Percentiles rank a stretch among this genome's conserved stretches.
Evolutionary conservation across 176 grass and related monocot species (phyloP).

Genomic region (Phragmites australis): DNA sequence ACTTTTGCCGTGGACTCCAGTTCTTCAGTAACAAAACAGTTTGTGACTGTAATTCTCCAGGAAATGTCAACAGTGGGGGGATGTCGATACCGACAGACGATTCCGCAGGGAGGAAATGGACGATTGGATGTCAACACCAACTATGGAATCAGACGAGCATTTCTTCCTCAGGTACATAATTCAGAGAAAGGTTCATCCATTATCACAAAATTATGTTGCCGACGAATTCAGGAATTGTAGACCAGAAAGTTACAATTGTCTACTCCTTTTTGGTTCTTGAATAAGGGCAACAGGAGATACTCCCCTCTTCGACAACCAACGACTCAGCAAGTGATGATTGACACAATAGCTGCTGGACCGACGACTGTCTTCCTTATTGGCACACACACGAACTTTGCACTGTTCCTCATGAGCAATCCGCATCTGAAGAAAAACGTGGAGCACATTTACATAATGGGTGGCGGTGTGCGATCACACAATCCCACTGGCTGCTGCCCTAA

Average conservation of each 20-base stretch:
- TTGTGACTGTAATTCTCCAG: constrained; percentile 35
- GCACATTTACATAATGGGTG: constrained; percentile 78
- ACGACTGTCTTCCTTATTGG: constrained; percentile 57
- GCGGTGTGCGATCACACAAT: constrained; percentile 58
- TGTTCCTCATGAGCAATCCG: constrained; percentile 61
- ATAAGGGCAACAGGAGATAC: constrained; percentile 66
- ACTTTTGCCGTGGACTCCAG: neutral
- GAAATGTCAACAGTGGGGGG: constrained; percentile 55
- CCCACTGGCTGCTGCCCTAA: constrained; percentile 66
- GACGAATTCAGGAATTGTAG: neutral
- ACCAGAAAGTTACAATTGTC: neutral
- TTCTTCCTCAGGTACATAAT: constrained; percentile 68
- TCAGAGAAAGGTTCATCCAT: neutral
- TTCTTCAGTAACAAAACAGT: neutral
- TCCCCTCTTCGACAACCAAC: constrained; percentile 51
- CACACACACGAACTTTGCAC: constrained; percentile 59
- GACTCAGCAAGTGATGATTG: constrained; percentile 50
- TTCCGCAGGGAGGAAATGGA: constrained; percentile 54
- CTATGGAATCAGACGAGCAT: constrained; percentile 53
- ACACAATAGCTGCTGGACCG: constrained; percentile 56
- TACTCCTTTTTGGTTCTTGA: constrained; percentile 8
- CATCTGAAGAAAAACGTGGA: constrained; percentile 62
- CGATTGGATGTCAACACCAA: constrained; percentile 52
- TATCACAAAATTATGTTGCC: neutral
- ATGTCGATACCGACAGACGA: constrained; percentile 66